Base-by-base conservation (phyloP, 345 rosid genomes). In the Euphorbia tirucalli region DNA sequence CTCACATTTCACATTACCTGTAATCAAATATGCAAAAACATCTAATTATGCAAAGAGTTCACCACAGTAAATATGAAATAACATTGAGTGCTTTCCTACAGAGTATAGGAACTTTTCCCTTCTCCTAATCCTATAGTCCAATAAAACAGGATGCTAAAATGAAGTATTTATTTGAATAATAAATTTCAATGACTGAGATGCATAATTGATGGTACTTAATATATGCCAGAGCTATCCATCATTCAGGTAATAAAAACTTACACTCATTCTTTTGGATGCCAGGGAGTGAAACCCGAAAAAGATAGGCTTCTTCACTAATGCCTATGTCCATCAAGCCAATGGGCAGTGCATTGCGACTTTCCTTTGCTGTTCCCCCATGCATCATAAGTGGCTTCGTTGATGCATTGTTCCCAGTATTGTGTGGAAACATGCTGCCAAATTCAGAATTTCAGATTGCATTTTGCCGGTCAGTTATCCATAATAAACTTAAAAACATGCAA, bases 311-410 rank as follows among this genome's bases (percentile, higher is more conserved):
- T 58, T 85, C 89, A 70, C 91, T 82, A 8, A 76, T 76, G 24
- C 98, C 96, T 1, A 90, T 77, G 75, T 93, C 96, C 63, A 84
- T 67, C 69, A 82, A 79, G 77, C 97, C 97, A 6, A 90, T 57
- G 13, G 86, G 62, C 37, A 93, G 92, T 0, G 85, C 97, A 48
- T 22, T 37, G 43, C 68, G 32, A 63, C 90, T 82, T 77, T 73
- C 78, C n/a, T 78, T 86, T 21, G 89, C 94, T 67, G 88, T 84
- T 74, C 96, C 97, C n/a, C 72, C 82, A 27, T 74, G 62, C 48
- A 71, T 71, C 7, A 77, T 79, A 3, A 79, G 21, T 59, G 86
- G 81, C 74, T 64, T 78, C 78, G 82, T 6, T 46, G 67, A 69
- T 15, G 74, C 52, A 70, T 77, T 22, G 14, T 67, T 48, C 16